These are phyloP conservation scores for Chlorella variabilis DNA, from an alignment of 163 green algal genomes.

Conservation along the genomic window DNA sequence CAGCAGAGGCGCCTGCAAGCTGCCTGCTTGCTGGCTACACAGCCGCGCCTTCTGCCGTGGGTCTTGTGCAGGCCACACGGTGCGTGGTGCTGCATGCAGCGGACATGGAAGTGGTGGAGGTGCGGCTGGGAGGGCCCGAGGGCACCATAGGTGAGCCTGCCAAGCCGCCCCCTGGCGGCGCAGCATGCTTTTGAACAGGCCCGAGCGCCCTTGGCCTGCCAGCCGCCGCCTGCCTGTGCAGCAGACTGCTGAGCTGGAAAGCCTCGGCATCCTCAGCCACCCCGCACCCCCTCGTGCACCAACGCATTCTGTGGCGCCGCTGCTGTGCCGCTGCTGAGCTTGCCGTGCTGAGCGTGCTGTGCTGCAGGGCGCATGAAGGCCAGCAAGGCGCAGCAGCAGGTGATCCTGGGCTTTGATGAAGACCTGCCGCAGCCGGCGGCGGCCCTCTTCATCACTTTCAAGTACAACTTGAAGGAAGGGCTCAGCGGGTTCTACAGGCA, in stretches of 20 bases:
- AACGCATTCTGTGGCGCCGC: no score
- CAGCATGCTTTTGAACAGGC: background rate
- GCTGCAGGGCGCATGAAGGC: background rate
- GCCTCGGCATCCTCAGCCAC: no score
- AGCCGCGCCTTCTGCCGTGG: no score
- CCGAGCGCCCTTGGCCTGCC: background rate
- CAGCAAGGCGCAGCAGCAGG: slow-evolving; percentile 45
- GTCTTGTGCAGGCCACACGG: slow-evolving; percentile 19
- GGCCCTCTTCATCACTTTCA: slow-evolving; percentile 66
- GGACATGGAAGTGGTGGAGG: slow-evolving; percentile 34
- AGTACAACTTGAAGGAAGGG: slow-evolving; percentile 68
- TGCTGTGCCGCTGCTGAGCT: no score
- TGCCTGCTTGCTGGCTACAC: no score
- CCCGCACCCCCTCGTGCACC: no score
- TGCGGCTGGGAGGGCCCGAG: slow-evolving; percentile 13
- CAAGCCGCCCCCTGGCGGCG: background rate
- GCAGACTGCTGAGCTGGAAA: no score
- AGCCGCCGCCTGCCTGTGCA: no score
- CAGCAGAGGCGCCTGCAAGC: no score
- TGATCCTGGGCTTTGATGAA: slow-evolving; percentile 48
- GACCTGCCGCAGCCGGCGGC: background rate
- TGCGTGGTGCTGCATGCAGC: slow-evolving; percentile 61
- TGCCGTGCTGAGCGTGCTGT: no score
- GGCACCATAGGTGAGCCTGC: background rate
- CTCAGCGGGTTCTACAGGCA: slow-evolving; percentile 78